These are phyloP conservation scores for Fusarium sp. DNA, from an alignment of 2,329 filamentous ascomycete genomes.

Conservation along the genomic window DNA sequence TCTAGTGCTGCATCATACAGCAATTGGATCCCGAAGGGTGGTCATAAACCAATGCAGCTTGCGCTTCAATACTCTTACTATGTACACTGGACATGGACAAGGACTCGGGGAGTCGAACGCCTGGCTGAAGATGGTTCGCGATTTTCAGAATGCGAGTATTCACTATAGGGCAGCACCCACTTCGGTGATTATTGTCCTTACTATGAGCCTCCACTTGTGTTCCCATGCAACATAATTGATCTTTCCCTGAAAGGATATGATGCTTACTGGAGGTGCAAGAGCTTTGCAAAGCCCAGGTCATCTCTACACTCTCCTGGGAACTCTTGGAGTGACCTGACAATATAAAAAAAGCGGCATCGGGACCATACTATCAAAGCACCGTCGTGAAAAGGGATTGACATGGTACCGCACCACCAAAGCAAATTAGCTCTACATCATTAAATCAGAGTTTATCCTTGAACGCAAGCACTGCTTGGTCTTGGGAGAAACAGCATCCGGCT, in stretches of 20 bases:
- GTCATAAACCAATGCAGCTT: neutral
- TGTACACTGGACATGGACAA: neutral
- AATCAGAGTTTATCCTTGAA: neutral
- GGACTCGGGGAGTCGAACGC: neutral
- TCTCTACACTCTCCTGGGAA: neutral
- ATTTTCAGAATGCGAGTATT: neutral
- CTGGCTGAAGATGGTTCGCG: neutral
- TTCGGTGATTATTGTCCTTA: slow-evolving; percentile 26
- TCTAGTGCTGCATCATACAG: neutral
- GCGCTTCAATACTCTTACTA: neutral
- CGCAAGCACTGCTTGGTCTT: neutral
- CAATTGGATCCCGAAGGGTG: neutral
- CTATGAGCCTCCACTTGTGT: slow-evolving; percentile 19
- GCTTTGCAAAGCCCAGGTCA: neutral
- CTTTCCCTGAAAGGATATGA: neutral
- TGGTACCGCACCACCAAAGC: neutral
- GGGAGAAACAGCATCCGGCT: slow-evolving; percentile 21
- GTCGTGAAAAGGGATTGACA: neutral
- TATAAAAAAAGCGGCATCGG: slow-evolving; percentile 30
- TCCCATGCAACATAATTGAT: neutral
- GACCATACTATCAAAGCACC: neutral
- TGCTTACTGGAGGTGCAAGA: neutral
- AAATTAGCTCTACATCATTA: neutral
- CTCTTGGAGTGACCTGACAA: slow-evolving; percentile 35
- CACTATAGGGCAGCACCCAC: slow-evolving; percentile 3